Evolutionary conservation across 2,329 filamentous ascomycete species (phyloP).

Genomic region (Eutypa lata): DNA sequence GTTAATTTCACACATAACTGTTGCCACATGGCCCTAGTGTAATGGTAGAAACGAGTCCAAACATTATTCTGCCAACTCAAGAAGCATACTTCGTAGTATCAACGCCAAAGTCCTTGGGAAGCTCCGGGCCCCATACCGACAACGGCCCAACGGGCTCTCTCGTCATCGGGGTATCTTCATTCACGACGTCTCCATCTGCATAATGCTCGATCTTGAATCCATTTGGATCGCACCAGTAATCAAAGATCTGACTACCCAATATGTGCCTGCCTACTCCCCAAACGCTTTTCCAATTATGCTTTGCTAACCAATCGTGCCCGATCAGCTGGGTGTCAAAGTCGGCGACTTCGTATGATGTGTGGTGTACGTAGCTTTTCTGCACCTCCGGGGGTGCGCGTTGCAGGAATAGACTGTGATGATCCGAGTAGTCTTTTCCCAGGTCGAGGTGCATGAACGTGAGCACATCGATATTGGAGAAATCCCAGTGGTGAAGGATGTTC

Average conservation of each 20-base stretch:
- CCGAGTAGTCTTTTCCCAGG: conserved; percentile 42
- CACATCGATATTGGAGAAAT: conserved; percentile 17
- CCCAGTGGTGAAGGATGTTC: conserved; percentile 18
- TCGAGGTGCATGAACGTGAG: conserved; percentile 48
- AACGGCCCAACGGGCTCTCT: conserved; percentile 15
- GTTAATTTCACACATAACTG: too few relatives aligned
- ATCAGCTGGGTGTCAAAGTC: conserved; percentile 57
- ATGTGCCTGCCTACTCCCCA: conserved; percentile 60
- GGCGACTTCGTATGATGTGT: conserved; percentile 54
- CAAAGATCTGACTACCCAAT: conserved; percentile 56
- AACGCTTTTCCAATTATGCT: conserved; percentile 47
- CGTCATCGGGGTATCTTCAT: conserved; percentile 37
- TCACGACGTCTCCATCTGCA: conserved; percentile 56
- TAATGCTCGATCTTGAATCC: conserved; percentile 53
- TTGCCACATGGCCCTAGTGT: too few relatives aligned
- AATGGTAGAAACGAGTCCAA: too few relatives aligned
- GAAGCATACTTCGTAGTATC: conserved; percentile 8
- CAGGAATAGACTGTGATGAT: conserved; percentile 55
- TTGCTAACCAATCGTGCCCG: conserved; percentile 52
- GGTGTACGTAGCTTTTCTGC: conserved; percentile 44
- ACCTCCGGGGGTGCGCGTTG: conserved; percentile 14
- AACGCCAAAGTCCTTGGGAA: conserved; percentile 14
- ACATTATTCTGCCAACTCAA: too few relatives aligned
- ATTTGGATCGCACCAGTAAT: conserved; percentile 27
- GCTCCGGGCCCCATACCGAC: conserved; percentile 17